phyloP scores from a whole-genome alignment of 805 yeast genomes.

The Aciculoconidium aculeatum region DNA sequence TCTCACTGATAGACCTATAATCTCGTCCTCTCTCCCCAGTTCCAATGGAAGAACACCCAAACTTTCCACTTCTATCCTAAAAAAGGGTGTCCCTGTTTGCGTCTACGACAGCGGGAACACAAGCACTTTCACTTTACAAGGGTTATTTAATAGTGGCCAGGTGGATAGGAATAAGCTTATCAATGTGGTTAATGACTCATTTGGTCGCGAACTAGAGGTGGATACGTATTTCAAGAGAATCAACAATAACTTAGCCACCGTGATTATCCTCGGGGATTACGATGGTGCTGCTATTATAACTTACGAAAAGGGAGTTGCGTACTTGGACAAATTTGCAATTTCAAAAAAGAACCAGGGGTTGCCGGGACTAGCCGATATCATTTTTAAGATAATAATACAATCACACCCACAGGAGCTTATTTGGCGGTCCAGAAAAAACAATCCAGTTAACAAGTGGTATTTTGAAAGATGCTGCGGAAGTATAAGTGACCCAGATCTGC shows the following conservation, averaged over 20 bases:
- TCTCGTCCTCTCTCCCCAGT: conserved; percentile 87
- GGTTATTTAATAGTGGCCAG: conserved; percentile 29
- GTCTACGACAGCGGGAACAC: conserved; percentile 30
- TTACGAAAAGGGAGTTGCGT: conserved; percentile 70
- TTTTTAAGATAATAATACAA: conserved; percentile 73
- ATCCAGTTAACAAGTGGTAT: conserved; percentile 97
- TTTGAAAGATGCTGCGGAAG: conserved; percentile 85
- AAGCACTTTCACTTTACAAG: conserved; percentile 29
- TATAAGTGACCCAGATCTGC: conserved; percentile 29
- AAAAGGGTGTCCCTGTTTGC: conserved; percentile 63
- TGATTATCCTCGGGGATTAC: conserved; percentile 87
- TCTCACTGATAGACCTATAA: conserved; percentile 83
- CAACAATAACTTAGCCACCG: conserved; percentile 59
- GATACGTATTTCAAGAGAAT: conserved; percentile 65
- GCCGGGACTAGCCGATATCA: conserved; percentile 88
- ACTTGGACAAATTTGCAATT: conserved; percentile 92
- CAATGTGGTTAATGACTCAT: conserved; percentile 69
- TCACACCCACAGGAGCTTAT: conserved; percentile 67
- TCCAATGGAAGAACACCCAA: conserved; percentile 47
- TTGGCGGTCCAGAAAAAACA: conserved; percentile 84
- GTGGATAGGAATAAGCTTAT: conserved; percentile 56
- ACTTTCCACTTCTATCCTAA: conserved; percentile 70
- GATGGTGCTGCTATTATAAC: conserved; percentile 94
- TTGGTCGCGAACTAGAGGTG: conserved; percentile 60
- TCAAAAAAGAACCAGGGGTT: conserved; percentile 80